phyloP scores from a whole-genome alignment of 768 basidiomycete species.

The Podaxis sp. region DNA sequence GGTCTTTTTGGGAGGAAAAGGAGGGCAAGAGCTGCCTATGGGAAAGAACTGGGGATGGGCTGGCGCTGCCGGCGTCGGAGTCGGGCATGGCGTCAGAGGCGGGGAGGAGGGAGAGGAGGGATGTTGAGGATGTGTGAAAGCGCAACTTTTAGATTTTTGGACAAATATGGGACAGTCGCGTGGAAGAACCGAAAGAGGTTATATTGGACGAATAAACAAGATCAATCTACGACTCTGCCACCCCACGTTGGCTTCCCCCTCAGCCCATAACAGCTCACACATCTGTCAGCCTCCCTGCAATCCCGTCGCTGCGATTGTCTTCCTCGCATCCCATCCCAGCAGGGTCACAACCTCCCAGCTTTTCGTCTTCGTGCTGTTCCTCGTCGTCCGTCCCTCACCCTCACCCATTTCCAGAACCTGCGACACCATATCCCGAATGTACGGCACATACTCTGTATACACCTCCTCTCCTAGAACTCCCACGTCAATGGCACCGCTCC shows the following conservation, averaged over 20 bases:
- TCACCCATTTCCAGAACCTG: slow-evolving; percentile 30
- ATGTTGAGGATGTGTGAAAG: background rate
- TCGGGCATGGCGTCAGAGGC: slow-evolving; percentile 1
- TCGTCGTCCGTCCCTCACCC: slow-evolving; percentile 33
- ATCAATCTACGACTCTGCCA: slow-evolving; percentile 24
- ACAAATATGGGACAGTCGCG: slow-evolving; percentile 9
- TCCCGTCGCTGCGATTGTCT: slow-evolving; percentile 12
- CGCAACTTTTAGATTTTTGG: slow-evolving; percentile 5
- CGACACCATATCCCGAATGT: slow-evolving; percentile 64
- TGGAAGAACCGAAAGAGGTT: slow-evolving; percentile 12
- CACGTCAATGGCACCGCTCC: background rate
- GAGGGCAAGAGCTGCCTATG: background rate
- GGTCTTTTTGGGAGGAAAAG: background rate
- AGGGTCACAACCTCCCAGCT: slow-evolving; percentile 35
- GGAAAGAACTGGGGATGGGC: background rate
- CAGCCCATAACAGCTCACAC: slow-evolving; percentile 19
- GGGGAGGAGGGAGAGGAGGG: background rate
- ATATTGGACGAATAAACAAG: slow-evolving; percentile 25
- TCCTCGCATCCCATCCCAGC: slow-evolving; percentile 34
- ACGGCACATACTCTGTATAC: slow-evolving; percentile 70
- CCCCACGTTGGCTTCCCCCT: slow-evolving; percentile 25
- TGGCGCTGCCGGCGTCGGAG: background rate
- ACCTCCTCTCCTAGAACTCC: slow-evolving; percentile 20
- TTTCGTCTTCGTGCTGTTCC: slow-evolving; percentile 51
- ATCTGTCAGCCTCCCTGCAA: slow-evolving; percentile 13